A percentile compares a stretch with the other conserved stretches of the same genome.
phyloP scores from a whole-genome alignment of 352 stramenopile genomes.

The Phytophthora fragariaefolia region DNA sequence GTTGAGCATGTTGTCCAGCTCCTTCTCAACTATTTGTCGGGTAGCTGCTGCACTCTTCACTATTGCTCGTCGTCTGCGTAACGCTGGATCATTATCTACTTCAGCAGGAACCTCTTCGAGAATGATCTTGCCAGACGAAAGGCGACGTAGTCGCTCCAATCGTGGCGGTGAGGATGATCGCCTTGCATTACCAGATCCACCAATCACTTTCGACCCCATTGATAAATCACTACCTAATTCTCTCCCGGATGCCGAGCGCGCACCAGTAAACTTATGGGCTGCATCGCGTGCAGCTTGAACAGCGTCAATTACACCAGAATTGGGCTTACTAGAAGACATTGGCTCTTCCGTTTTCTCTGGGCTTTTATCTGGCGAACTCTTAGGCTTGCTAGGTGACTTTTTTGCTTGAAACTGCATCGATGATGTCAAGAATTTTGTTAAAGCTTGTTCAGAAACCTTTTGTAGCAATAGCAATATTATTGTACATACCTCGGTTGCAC shows the following conservation, averaged over 20 bases:
- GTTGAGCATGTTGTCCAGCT: constrained; percentile 22
- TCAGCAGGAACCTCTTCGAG: not conserved
- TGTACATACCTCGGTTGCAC: constrained; percentile 50
- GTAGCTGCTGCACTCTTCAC: not conserved
- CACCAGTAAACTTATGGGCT: not conserved
- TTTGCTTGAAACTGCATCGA: constrained; percentile 22
- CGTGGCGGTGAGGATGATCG: constrained; percentile 15
- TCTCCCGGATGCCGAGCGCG: not conserved
- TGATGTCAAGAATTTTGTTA: not conserved
- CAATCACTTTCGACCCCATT: not conserved
- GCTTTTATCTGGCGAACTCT: not conserved
- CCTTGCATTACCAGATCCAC: not conserved
- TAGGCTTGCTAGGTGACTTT: constrained; percentile 8
- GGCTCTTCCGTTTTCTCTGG: not conserved
- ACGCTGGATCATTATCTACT: not conserved
- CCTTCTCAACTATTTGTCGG: constrained; percentile 15
- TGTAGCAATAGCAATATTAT: no score
- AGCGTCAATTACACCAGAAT: not conserved
- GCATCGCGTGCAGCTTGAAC: constrained; percentile 4
- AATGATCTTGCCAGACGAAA: constrained; percentile 7
- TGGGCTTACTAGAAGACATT: not conserved
- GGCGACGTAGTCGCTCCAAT: constrained; percentile 4
- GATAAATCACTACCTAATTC: not conserved
- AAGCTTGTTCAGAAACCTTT: not conserved
- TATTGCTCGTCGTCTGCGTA: constrained; percentile 7